phyloP scores from a whole-genome alignment of 306 rosid species.

The Glycine tomentella region DNA sequence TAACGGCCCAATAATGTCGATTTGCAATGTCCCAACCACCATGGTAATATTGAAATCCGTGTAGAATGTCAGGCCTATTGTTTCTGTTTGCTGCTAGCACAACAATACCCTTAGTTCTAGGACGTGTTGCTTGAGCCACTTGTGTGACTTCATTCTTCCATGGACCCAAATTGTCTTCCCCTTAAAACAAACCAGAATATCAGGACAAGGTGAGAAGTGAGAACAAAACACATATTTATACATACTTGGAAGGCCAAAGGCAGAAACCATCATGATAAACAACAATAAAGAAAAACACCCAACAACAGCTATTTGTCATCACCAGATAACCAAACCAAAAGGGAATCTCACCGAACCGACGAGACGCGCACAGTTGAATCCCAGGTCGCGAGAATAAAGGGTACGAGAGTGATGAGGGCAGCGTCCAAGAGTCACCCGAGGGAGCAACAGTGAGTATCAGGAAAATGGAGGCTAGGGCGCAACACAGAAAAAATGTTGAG shows the following conservation, averaged over 20 bases:
- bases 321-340: too few relatives aligned
- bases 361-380: too few relatives aligned
- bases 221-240: neutral
- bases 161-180: constrained; percentile 66
- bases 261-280: too few relatives aligned
- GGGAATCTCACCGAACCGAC: too few relatives aligned
- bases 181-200: constrained; percentile 41
- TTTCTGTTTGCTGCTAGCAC: constrained; percentile 83
- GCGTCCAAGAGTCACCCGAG: too few relatives aligned
- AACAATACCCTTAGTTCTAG: constrained; percentile 61
- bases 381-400: too few relatives aligned
- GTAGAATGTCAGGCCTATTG: constrained; percentile 76
- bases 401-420: too few relatives aligned
- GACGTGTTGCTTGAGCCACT: constrained; percentile 59
- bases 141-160: constrained; percentile 69
- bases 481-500: too few relatives aligned
- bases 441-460: too few relatives aligned
- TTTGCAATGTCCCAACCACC: constrained; percentile 88
- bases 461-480: too few relatives aligned
- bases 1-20: constrained; percentile 88
- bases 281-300: too few relatives aligned
- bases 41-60: constrained; percentile 58
- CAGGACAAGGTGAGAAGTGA: neutral
- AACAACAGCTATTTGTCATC: too few relatives aligned
- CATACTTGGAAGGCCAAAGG: neutral